Base-by-base conservation (phyloP, 805 yeast species). In the Torulaspora gathmanii region DNA sequence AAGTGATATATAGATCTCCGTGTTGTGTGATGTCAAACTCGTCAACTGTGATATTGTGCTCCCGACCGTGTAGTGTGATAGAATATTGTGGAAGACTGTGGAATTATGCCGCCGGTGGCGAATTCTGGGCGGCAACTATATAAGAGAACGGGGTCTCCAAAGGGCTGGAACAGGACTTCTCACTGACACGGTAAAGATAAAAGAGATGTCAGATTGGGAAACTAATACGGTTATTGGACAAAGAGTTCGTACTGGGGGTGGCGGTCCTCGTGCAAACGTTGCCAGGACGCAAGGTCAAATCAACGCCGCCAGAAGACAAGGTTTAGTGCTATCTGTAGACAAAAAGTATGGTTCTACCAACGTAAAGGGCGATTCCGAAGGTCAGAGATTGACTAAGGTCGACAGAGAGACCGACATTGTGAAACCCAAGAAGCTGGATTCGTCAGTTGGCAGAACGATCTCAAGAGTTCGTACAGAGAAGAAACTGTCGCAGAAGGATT, bases 391-490 rank as follows among this genome's bases (percentile, higher is more conserved):
- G 64, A 83, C 99, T 53, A 91, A 81, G 73, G 78, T 93, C 57
- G 99, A 93, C 68, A 83, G 95, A 67, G 82, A 88, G 40, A 95
- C 89, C 60, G 97, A 90, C 58, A 89, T 91, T 53, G 95, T 88
- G 44, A 85, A 93, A 15, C 95, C 95, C 47, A 84, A 90, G 70
- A 93, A 90, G 70, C 70, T 93, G 42, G 95, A 88, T 45, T 72
- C 77, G 11, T 70, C 72, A 47, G 98, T 93, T 25, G 99, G 98
- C 54, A 86, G 83, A 65, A 84, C 91, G 44, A 89, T 93, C 56
- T 77, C 81, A 42, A 75, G 81, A 65, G 96, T 85, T 29, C 82
- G 99, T 73, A 82, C 80, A 60, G 96, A 86, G 48, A 88, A 89
- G 75, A 79, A 80, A 61, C 65, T 90, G 64, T 83, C 97, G 8